Conservation (phyloP, 371 early-diverging fungal species). For the Nematocida minor region DNA sequence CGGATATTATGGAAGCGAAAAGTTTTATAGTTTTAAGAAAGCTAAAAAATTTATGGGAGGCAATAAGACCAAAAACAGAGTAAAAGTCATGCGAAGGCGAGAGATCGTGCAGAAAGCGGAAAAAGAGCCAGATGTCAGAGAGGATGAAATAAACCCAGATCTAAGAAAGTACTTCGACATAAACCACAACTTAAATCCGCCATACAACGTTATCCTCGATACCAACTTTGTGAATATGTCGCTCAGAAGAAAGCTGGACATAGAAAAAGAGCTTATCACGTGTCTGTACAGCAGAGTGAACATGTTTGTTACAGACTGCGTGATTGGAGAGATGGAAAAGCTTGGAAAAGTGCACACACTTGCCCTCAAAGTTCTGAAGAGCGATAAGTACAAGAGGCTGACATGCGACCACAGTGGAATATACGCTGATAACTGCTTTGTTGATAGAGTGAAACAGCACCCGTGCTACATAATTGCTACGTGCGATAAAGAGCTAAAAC, state of each 20-base stretch:
- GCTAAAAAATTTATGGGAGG: slow-evolving; percentile 50
- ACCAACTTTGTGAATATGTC: slow-evolving; percentile 99
- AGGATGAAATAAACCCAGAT: slow-evolving; percentile 50
- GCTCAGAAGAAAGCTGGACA: slow-evolving; percentile 92
- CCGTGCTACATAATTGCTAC: slow-evolving; percentile 97
- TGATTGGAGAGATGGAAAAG: slow-evolving; percentile 96
- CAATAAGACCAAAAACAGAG: slow-evolving; percentile 25
- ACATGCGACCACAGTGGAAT: slow-evolving; percentile 96
- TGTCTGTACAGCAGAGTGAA: slow-evolving; percentile 75
- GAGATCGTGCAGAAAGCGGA: neutral
- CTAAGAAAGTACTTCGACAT: slow-evolving; percentile 70
- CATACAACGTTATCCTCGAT: slow-evolving; percentile 92
- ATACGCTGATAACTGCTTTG: slow-evolving; percentile 98
- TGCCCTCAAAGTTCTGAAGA: slow-evolving; percentile 68
- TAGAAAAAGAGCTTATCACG: slow-evolving; percentile 91
- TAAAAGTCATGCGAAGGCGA: slow-evolving; percentile 29
- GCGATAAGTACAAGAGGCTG: slow-evolving; percentile 71
- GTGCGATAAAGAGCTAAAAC: slow-evolving; percentile 91
- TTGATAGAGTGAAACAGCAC: slow-evolving; percentile 84
- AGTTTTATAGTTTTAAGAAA: neutral
- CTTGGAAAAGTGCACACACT: slow-evolving; percentile 89
- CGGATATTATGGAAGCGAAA: neutral
- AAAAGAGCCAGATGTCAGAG: slow-evolving; percentile 26
- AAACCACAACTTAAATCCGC: slow-evolving; percentile 88
- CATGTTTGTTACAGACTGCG: slow-evolving; percentile 96